These are phyloP conservation scores for Termitomyces sp. DNA, from an alignment of 1,284 basidiomycete species.

Conservation along the genomic window DNA sequence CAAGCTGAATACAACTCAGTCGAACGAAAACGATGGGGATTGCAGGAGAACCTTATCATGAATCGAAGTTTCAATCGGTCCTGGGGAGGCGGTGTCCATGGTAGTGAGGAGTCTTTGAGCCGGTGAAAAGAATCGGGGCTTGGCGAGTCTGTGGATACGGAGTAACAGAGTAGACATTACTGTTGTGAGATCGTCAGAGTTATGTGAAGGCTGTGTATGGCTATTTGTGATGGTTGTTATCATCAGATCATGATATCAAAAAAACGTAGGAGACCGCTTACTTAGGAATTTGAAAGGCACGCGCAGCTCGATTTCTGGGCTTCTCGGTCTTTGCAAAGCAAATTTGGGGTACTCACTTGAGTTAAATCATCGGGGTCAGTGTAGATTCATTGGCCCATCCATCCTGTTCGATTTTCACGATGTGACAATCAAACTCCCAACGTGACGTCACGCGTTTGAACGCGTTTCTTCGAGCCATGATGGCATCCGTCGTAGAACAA, in stretches of 20 bases:
- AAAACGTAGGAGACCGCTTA: too few relatives aligned
- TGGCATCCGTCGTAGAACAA: conserved; percentile 10
- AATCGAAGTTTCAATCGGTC: conserved; percentile 41
- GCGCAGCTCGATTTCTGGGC: too few relatives aligned
- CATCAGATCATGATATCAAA: not conserved
- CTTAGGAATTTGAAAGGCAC: not conserved
- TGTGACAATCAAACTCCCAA: not conserved
- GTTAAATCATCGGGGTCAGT: too few relatives aligned
- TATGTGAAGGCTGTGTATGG: conserved; percentile 3
- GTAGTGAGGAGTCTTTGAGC: conserved; percentile 13
- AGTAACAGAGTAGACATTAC: conserved; percentile 14
- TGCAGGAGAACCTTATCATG: conserved; percentile 45
- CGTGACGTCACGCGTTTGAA: conserved; percentile 9
- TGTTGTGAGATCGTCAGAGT: too few relatives aligned
- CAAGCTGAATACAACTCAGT: conserved; percentile 40
- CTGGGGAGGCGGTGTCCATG: conserved; percentile 25
- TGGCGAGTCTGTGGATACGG: conserved; percentile 10
- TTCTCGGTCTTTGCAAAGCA: too few relatives aligned
- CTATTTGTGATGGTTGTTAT: conserved; percentile 8
- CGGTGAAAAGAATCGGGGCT: conserved; percentile 4
- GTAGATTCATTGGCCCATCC: too few relatives aligned
- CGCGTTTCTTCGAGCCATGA: not conserved
- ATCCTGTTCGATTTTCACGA: too few relatives aligned
- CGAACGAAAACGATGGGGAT: conserved; percentile 11
- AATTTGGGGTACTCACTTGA: too few relatives aligned